Base-by-base conservation (phyloP, 208 protist genomes). In the Trypanosoma boissoni region DNA sequence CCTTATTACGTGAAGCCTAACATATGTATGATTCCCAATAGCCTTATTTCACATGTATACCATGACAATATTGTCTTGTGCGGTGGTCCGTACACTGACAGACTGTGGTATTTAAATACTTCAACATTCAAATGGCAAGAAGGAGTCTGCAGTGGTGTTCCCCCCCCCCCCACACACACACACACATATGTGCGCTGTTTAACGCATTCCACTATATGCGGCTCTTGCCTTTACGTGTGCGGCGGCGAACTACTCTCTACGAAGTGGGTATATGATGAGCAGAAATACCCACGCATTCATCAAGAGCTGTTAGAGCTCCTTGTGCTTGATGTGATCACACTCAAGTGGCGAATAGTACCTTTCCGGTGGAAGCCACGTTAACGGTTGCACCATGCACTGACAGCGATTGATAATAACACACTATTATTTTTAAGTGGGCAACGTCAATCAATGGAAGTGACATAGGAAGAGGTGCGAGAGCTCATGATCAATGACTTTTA, bases 81-180 rank as follows among this genome's bases (percentile, higher is more conserved):
- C 18, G 43, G 24, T 37, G 58, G 46, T 2, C 20, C 34, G n/a
- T 46, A 20, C 2, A 64, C 58, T 46, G 58, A 64, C 44, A 41
- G 31, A 23, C 23, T 64, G 1, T 64, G 58, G 46, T 64, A 46
- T 43, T 27, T 64, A 26, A 64, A 55, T 64, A 26, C 54, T 4
- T 54, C 58, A 5, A 45, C 58, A 7, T 64, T 64, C 43, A 14
- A 41, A 8, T 64, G 58, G 58, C 21, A 46, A 45, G 58, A 64
- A 16, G 58, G 36, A 27, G 14, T 36, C 29, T 64, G 58, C 20
- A 23, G 21, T 26, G 46, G 46, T 44, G 46, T 55, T 6, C 54
- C 54, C 54, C 58, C 46, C 31, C 58, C 58, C 10, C 58, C 58
- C 42, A 55, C 58, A 18, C 43, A 34, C 4, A 46, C 46, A 29